phyloP scores from a whole-genome alignment of 768 basidiomycete genomes.

The Pleurotus tuoliensis region DNA sequence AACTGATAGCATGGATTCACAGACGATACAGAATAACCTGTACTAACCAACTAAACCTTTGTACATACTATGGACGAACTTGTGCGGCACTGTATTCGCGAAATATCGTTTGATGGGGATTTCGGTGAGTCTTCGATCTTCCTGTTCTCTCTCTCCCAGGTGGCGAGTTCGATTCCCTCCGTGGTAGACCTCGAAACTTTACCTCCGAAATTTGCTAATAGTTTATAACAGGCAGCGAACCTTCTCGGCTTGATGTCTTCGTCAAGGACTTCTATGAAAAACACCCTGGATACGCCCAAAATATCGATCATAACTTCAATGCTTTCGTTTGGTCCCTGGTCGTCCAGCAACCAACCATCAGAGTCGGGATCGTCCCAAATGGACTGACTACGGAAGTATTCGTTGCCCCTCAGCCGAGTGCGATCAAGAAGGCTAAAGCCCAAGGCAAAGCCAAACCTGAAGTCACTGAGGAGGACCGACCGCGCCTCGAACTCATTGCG shows the following conservation, averaged over 20 bases:
- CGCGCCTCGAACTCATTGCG: slow-evolving; percentile 47
- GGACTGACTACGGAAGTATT: slow-evolving; percentile 64
- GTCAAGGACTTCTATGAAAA: slow-evolving; percentile 61
- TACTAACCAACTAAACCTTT: background rate
- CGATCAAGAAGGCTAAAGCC: slow-evolving; percentile 58
- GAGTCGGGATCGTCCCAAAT: slow-evolving; percentile 66
- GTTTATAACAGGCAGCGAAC: slow-evolving; percentile 58
- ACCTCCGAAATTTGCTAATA: slow-evolving; percentile 12
- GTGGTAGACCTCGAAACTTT: slow-evolving; percentile 19
- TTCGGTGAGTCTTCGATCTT: slow-evolving; percentile 56
- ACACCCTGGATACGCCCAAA: slow-evolving; percentile 35
- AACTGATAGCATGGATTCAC: no score
- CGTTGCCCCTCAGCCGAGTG: slow-evolving; percentile 73
- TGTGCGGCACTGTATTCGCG: slow-evolving; percentile 77
- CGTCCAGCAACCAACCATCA: slow-evolving; percentile 68
- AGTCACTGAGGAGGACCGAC: slow-evolving; percentile 38
- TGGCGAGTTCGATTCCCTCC: slow-evolving; percentile 43
- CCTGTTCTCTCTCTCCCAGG: slow-evolving; percentile 18
- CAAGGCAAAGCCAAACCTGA: slow-evolving; percentile 56
- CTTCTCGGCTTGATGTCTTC: slow-evolving; percentile 69
- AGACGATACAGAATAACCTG: background rate
- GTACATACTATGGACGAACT: slow-evolving; percentile 70
- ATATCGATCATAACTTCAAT: slow-evolving; percentile 70
- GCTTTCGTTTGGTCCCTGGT: slow-evolving; percentile 82
- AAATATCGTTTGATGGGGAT: slow-evolving; percentile 88